These are phyloP conservation scores for Citrus trifoliata DNA, from an alignment of 345 rosid genomes.

Conservation along the genomic window DNA sequence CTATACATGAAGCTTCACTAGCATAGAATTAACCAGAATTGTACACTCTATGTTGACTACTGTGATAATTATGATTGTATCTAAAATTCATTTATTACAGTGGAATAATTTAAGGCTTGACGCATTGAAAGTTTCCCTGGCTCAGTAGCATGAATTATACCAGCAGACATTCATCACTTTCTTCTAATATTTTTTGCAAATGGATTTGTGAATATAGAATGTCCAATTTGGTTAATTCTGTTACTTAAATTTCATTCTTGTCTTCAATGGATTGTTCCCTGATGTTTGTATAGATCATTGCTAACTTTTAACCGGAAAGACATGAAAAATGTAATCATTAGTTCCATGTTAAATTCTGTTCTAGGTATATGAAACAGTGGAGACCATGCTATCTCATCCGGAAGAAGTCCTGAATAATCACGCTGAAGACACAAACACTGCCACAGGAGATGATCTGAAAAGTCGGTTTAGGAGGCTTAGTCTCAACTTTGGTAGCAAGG, in stretches of 20 bases:
- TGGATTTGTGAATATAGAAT: not conserved
- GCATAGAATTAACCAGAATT: not conserved
- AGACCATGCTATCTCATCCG: constrained; percentile 63
- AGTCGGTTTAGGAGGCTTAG: constrained; percentile 62
- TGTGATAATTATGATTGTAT: not conserved
- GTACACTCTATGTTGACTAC: not conserved
- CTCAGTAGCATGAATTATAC: not conserved
- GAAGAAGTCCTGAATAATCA: constrained; percentile 62
- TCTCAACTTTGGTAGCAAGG: constrained; percentile 66
- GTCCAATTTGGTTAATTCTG: not conserved
- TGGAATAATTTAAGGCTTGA: not conserved
- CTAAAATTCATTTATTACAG: not conserved
- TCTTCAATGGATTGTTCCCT: not conserved
- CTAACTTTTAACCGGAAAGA: not conserved
- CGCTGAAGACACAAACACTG: constrained; percentile 34
- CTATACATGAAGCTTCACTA: not conserved
- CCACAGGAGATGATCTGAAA: constrained; percentile 43
- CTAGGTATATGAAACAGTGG: constrained; percentile 89
- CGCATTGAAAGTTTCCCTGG: not conserved
- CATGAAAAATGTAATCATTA: not conserved
- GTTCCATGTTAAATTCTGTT: constrained; percentile 4
- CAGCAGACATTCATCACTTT: not conserved
- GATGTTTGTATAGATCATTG: not conserved
- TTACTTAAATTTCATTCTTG: not conserved
- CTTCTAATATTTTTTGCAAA: not conserved